These are phyloP conservation scores for Rosellinia necatrix DNA, from an alignment of 2,329 filamentous ascomycete species.

Conservation along the genomic window DNA sequence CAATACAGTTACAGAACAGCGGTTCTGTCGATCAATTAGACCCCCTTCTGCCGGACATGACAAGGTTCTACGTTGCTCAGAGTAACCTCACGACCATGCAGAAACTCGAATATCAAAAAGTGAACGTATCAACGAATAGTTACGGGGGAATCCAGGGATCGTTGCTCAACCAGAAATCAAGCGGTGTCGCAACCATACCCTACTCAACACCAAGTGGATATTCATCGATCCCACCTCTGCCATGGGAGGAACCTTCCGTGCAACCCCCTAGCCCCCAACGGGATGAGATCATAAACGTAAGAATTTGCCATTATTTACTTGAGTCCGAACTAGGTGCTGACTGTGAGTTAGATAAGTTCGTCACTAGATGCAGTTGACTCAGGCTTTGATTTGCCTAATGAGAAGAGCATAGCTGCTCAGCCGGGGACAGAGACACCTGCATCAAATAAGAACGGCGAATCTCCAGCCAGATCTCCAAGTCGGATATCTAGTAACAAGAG, in stretches of 20 bases:
- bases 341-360: constrained; percentile 33
- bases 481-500: constrained; percentile 22
- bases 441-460: constrained; percentile 6
- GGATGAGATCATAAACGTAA: constrained; percentile 32
- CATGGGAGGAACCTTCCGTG: constrained; percentile 33
- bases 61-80: constrained; percentile 40
- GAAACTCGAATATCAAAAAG: constrained; percentile 40
- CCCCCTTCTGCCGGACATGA: constrained; percentile 21
- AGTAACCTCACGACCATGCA: constrained; percentile 42
- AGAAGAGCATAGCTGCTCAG: neutral
- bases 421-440: constrained; percentile 12
- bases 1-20: constrained; percentile 4
- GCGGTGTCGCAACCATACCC: constrained; percentile 39
- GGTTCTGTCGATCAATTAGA: constrained; percentile 18
- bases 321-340: constrained; percentile 14
- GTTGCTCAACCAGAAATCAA: constrained; percentile 37
- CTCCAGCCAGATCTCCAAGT: constrained; percentile 4
- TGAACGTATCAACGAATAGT: constrained; percentile 31
- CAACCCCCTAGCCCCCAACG: constrained; percentile 21
- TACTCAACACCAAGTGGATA: constrained; percentile 41
- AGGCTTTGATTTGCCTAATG: constrained; percentile 15
- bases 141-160: constrained; percentile 28
- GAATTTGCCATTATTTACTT: constrained; percentile 9
- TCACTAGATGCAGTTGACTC: constrained; percentile 37
- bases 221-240: constrained; percentile 38